Percentiles rank a stretch among this genome's conserved stretches.
Evolutionary conservation across 2,329 filamentous ascomycete species (phyloP).

Genomic region (Chlorencoelia australis): DNA sequence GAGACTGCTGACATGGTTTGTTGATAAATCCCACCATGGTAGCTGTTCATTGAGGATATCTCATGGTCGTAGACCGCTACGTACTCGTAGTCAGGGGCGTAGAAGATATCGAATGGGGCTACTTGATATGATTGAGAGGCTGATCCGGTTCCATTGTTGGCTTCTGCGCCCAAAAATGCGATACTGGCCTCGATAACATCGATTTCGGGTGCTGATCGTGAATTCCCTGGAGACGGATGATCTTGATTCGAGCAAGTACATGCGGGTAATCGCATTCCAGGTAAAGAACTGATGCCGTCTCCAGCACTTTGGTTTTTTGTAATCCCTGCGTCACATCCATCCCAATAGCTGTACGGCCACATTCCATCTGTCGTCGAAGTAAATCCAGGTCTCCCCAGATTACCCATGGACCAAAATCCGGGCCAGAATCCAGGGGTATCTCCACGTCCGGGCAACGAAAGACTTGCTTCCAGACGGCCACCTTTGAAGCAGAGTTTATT

Average conservation of each 20-base stretch:
- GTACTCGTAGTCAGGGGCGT: constrained; percentile 55
- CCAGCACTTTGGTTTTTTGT: constrained; percentile 60
- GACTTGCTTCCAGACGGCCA: constrained; percentile 58
- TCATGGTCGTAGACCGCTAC: constrained; percentile 52
- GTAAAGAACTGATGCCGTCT: constrained; percentile 56
- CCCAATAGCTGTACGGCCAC: constrained; percentile 65
- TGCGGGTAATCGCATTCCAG: constrained; percentile 59
- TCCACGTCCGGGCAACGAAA: constrained; percentile 57
- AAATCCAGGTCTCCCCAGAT: constrained; percentile 59
- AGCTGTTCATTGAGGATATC: constrained; percentile 47
- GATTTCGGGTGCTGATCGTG: constrained; percentile 60
- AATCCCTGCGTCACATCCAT: constrained; percentile 59
- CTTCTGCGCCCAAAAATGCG: constrained; percentile 28
- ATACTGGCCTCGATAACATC: constrained; percentile 61
- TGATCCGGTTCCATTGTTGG: constrained; percentile 43
- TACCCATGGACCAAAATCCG: constrained; percentile 68
- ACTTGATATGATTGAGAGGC: constrained; percentile 59
- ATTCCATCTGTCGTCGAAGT: constrained; percentile 60
- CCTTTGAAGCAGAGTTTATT: constrained; percentile 66
- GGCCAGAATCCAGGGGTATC: constrained; percentile 64
- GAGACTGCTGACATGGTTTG: constrained; percentile 52
- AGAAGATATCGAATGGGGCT: constrained; percentile 62
- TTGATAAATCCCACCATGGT: constrained; percentile 52
- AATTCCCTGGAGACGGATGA: constrained; percentile 55
- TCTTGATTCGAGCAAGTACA: constrained; percentile 56